These are phyloP conservation scores for Theileria parva DNA, from an alignment of 169 alveolate genomes.

Conservation along the genomic window DNA sequence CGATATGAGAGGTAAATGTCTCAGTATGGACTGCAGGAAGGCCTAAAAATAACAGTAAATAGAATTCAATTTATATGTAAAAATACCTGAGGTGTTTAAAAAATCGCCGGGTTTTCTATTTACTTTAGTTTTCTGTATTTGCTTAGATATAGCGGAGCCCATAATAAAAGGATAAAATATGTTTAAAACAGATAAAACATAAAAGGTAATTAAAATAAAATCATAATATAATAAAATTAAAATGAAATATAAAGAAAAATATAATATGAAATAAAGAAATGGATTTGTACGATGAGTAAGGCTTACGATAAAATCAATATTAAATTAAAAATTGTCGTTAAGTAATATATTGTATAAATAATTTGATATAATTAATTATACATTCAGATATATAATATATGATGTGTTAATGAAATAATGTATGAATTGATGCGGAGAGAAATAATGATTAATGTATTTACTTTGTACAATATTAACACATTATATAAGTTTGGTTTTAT, in stretches of 20 bases:
- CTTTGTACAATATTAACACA: background rate
- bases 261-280: background rate
- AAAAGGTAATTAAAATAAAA: background rate
- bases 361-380: too few relatives aligned
- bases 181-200: background rate
- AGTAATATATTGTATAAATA: too few relatives aligned
- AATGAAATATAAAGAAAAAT: too few relatives aligned
- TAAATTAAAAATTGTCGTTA: too few relatives aligned
- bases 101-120: slow-evolving; percentile 47
- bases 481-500: too few relatives aligned
- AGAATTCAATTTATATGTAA: too few relatives aligned
- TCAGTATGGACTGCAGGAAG: slow-evolving; percentile 52
- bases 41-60: background rate
- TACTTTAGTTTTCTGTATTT: slow-evolving; percentile 1
- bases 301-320: too few relatives aligned
- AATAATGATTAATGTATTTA: too few relatives aligned
- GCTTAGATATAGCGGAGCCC: slow-evolving; percentile 17
- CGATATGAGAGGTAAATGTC: slow-evolving; percentile 35
- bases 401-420: background rate
- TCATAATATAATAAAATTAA: background rate
- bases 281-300: background rate
- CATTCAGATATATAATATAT: too few relatives aligned
- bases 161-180: slow-evolving; percentile 7
- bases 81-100: slow-evolving; percentile 37
- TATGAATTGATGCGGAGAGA: background rate